These are phyloP conservation scores for Trichoderma aggressivum DNA, from an alignment of 2,329 filamentous ascomycete species.

Conservation along the genomic window DNA sequence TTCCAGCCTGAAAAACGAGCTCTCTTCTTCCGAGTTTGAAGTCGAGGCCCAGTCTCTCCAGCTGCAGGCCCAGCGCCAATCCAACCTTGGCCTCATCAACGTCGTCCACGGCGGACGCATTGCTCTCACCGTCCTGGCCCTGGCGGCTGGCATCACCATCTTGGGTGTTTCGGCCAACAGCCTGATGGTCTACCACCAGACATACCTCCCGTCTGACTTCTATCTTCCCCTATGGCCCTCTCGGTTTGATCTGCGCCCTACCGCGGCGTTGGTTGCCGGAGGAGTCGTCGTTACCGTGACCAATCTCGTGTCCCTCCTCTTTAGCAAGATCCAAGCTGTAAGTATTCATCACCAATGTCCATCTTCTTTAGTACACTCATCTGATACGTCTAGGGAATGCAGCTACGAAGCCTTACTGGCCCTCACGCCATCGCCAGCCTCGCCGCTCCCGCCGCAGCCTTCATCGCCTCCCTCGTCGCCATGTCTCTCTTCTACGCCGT, in stretches of 20 bases:
- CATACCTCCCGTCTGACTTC: slow-evolving; percentile 46
- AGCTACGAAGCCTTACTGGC: slow-evolving; percentile 25
- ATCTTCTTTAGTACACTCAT: neutral
- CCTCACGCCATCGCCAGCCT: slow-evolving; percentile 26
- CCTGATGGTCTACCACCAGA: slow-evolving; percentile 53
- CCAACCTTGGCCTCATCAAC: slow-evolving; percentile 39
- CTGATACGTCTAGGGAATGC: neutral
- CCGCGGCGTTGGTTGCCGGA: slow-evolving; percentile 51
- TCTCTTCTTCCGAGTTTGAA: slow-evolving; percentile 48
- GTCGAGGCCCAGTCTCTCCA: slow-evolving; percentile 39
- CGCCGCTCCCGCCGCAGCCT: slow-evolving; percentile 29
- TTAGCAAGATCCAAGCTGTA: slow-evolving; percentile 49
- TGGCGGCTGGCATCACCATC: slow-evolving; percentile 50
- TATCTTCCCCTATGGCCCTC: slow-evolving; percentile 57
- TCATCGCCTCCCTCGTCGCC: slow-evolving; percentile 46
- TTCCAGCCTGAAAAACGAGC: slow-evolving; percentile 37
- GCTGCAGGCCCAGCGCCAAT: slow-evolving; percentile 35
- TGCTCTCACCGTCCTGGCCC: slow-evolving; percentile 47
- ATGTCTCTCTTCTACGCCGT: slow-evolving; percentile 57
- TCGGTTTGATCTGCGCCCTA: slow-evolving; percentile 55
- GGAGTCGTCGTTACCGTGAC: slow-evolving; percentile 48
- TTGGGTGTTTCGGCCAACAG: slow-evolving; percentile 54
- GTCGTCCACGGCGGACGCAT: slow-evolving; percentile 44
- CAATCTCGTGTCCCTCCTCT: slow-evolving; percentile 47
- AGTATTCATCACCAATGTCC: slow-evolving; percentile 33